Base-by-base conservation (phyloP, 495 filamentous ascomycete species). In the Penicillium simplicissimum region DNA sequence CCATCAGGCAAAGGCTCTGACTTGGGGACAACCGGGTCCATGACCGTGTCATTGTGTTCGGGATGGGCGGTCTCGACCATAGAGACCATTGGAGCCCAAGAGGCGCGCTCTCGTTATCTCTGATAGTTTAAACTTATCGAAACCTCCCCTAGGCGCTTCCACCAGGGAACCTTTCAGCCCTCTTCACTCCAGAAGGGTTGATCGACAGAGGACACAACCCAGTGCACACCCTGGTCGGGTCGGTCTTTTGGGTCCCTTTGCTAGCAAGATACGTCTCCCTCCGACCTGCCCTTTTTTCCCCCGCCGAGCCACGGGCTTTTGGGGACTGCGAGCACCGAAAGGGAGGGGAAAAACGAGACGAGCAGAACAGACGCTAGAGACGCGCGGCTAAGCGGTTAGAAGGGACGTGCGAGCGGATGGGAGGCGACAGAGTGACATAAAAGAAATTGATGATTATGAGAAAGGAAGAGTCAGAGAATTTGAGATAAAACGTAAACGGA, bases 321-420 rank as follows among this genome's bases (percentile, higher is more conserved):
- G 37, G 33, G 34, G 54, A 51, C 49, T 36, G 13, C 35, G 53
- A 35, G 38, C 34, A 31, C 19, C 31, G 48, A 63, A 23, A n/a
- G 36, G 51, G 43, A 59, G 25, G 25, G 34, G 33, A 23, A 52
- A 58, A 55, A 61, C 58, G 31, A 61, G 52, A 34, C 5, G 51
- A 23, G 8, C n/a, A 14, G 51, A 35, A 66, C 55, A 79, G 62
- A 68, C 77, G 76, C 77, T 72, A 51, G 65, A 79, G 67, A 74
- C 79, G 79, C 79, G 79, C 77, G 77, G 77, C 75, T 79, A 69
- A 54, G 72, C 73, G 74, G 73, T 66, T 71, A 63, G 43, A 63
- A 57, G 70, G 72, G 73, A 73, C 70, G 74, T 75, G 75, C 71
- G 68, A 74, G 65, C 43, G 48, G 61, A 51, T 37, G 31, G 54